These are phyloP conservation scores for Trametes sanguinea DNA, from an alignment of 768 basidiomycete genomes.

Conservation along the genomic window DNA sequence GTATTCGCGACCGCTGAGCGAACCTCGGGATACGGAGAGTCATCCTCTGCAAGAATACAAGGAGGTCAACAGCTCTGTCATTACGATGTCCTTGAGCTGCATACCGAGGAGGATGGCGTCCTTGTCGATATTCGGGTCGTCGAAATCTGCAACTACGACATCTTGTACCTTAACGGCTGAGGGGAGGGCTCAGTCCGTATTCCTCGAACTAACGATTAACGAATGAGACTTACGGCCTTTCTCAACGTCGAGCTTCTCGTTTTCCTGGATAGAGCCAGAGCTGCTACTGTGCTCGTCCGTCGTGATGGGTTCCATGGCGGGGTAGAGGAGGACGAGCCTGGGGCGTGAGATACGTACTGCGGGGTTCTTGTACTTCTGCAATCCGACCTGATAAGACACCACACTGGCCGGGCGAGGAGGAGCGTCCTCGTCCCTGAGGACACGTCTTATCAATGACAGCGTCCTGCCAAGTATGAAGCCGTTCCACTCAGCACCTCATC, in stretches of 20 bases:
- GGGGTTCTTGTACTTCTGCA: slow-evolving; percentile 17
- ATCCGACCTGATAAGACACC: slow-evolving; percentile 14
- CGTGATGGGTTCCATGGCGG: slow-evolving; percentile 17
- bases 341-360: not conserved
- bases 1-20: slow-evolving; percentile 58
- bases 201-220: not conserved
- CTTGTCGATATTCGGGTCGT: slow-evolving; percentile 40
- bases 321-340: slow-evolving; percentile 9
- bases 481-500: not conserved
- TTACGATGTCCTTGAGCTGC: not conserved
- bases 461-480: not conserved
- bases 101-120: slow-evolving; percentile 29
- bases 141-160: slow-evolving; percentile 27
- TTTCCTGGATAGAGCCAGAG: slow-evolving; percentile 14
- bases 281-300: slow-evolving; percentile 12
- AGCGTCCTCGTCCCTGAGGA: slow-evolving; percentile 6
- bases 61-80: not conserved
- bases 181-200: not conserved
- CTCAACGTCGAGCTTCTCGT: slow-evolving; percentile 13
- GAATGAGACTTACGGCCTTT: slow-evolving; percentile 8
- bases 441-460: slow-evolving; percentile 9
- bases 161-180: slow-evolving; percentile 7
- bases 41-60: slow-evolving; percentile 23
- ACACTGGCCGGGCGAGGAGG: not conserved
- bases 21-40: slow-evolving; percentile 34